These are phyloP conservation scores for Nematodospora valgi DNA, from an alignment of 805 yeast genomes.

Conservation along the genomic window DNA sequence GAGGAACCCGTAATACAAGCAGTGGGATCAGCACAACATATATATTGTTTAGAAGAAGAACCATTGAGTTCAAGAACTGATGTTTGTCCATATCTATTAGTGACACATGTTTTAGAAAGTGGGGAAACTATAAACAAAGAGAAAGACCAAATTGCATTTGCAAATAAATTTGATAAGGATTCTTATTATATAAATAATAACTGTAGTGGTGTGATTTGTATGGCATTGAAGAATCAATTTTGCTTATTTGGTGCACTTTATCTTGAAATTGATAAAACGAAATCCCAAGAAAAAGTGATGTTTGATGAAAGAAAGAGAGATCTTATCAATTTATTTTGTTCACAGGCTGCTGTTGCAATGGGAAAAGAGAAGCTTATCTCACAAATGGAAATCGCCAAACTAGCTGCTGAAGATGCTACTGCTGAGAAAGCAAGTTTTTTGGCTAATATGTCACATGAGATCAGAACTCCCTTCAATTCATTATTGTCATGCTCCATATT, in stretches of 20 bases:
- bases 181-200: constrained; percentile 34
- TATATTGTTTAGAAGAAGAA: constrained; percentile 25
- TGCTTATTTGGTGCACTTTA: constrained; percentile 35
- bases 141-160: constrained; percentile 32
- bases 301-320: constrained; percentile 36
- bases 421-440: constrained; percentile 53
- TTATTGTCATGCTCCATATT: constrained; percentile 47
- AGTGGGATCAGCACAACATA: constrained; percentile 23
- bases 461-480: constrained; percentile 54
- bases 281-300: constrained; percentile 3
- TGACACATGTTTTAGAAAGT: constrained; percentile 35
- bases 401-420: constrained; percentile 50
- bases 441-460: constrained; percentile 56
- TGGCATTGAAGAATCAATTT: constrained; percentile 43
- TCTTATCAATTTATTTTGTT: constrained; percentile 40
- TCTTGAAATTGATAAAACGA: constrained; percentile 10
- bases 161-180: constrained; percentile 33
- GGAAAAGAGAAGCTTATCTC: constrained; percentile 44
- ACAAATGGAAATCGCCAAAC: constrained; percentile 43
- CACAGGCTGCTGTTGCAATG: constrained; percentile 52
- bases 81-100: constrained; percentile 39
- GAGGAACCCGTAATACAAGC: constrained; percentile 25
- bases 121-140: constrained; percentile 35
- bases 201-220: constrained; percentile 36
- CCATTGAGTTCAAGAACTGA: constrained; percentile 38